Evolutionary conservation across 768 basidiomycete genomes (phyloP).

Genomic region (Lactifluus echinatus): DNA sequence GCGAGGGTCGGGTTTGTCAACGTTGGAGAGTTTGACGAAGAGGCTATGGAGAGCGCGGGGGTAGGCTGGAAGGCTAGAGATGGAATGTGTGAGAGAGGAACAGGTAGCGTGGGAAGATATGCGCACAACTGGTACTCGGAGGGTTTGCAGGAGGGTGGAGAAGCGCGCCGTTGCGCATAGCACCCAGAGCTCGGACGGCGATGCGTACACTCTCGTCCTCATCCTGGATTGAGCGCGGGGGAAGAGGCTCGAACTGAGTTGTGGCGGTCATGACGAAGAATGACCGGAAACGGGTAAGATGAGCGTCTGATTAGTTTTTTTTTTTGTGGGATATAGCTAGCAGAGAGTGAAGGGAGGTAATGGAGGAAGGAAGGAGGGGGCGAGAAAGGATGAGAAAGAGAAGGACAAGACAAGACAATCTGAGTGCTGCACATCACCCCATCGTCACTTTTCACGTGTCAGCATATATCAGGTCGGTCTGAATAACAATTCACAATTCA

Average conservation of each 20-base stretch:
- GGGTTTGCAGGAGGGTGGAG: constrained; percentile 9
- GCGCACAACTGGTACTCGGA: constrained; percentile 24
- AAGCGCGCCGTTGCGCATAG: constrained; percentile 45
- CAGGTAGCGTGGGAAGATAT: background rate
- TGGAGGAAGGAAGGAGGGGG: background rate
- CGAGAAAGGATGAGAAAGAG: background rate
- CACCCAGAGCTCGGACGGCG: constrained; percentile 66
- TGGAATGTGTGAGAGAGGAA: background rate
- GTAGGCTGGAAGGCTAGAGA: constrained; percentile 29
- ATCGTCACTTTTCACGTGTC: constrained; percentile 15
- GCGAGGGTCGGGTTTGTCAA: constrained; percentile 24
- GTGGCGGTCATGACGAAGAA: constrained; percentile 10
- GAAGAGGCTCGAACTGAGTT: background rate
- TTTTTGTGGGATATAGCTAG: background rate
- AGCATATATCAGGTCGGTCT: background rate
- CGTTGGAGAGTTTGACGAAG: constrained; percentile 28
- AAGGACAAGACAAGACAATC: background rate
- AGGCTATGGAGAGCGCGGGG: constrained; percentile 28
- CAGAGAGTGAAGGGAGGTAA: background rate
- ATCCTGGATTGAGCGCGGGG: constrained; percentile 31
- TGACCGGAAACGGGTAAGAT: background rate
- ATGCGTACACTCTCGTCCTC: constrained; percentile 75
- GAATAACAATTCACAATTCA: background rate
- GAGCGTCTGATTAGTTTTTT: constrained; percentile 1
- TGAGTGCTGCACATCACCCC: background rate